Conservation (phyloP, 495 filamentous ascomycete genomes). For the Aspergillus sclerotioniger region DNA sequence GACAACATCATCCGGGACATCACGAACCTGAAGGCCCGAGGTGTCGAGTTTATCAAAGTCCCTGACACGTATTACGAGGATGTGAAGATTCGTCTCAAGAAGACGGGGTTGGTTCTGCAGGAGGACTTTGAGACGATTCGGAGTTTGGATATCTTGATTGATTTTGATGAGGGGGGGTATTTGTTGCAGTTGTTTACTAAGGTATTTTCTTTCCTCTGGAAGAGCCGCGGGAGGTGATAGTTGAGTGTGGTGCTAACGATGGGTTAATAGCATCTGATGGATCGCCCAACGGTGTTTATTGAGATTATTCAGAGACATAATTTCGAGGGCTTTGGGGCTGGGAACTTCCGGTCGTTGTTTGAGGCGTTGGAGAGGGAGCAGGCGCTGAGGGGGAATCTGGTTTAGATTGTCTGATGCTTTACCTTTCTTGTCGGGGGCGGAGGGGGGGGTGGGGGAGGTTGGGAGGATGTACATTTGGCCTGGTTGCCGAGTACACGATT, state of each 20-base stretch:
- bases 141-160: constrained; percentile 77
- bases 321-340: constrained; percentile 86
- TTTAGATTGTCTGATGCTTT: too few species aligned
- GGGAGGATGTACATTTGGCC: background rate
- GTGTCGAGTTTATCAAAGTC: constrained; percentile 86
- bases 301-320: constrained; percentile 89
- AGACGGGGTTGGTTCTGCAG: constrained; percentile 51
- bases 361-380: constrained; percentile 92
- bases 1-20: constrained; percentile 74
- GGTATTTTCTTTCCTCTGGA: constrained; percentile 31
- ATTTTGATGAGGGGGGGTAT: constrained; percentile 89
- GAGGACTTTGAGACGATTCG: constrained; percentile 76
- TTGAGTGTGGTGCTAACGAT: constrained; percentile 25
- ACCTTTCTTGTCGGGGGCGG: background rate
- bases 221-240: too few species aligned
- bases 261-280: constrained; percentile 67
- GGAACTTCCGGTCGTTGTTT: constrained; percentile 92
- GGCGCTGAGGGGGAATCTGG: constrained; percentile 73
- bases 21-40: constrained; percentile 67
- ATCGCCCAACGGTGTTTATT: constrained; percentile 89
- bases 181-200: constrained; percentile 85
- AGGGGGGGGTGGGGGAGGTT: background rate
- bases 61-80: constrained; percentile 79
- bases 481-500: background rate
- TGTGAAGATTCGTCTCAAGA: constrained; percentile 64